Conservation (phyloP, 2,329 filamentous ascomycete genomes). For the Botrytis fabae region DNA sequence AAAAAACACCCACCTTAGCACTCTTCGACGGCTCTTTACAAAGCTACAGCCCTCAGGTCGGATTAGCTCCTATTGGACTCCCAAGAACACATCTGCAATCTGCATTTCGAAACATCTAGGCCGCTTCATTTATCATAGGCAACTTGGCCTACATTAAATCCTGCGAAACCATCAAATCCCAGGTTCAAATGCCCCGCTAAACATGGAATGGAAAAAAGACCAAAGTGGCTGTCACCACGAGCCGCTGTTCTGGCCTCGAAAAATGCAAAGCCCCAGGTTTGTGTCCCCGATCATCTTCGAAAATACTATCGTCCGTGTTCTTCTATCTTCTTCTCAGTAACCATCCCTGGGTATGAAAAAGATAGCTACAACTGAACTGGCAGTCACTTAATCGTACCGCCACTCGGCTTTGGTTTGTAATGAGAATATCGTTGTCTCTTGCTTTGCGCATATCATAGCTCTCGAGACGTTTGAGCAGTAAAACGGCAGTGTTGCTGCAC, state of each 20-base stretch:
- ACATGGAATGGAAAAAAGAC: background rate
- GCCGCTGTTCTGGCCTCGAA: background rate
- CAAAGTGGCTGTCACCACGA: background rate
- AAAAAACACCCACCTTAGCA: conserved; percentile 79
- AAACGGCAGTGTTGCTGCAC: background rate
- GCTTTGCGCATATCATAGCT: background rate
- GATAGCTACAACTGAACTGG: background rate
- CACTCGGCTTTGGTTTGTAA: background rate
- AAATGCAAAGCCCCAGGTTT: background rate
- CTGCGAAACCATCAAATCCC: background rate
- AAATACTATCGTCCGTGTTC: background rate
- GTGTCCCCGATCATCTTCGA: background rate
- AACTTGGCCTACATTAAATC: background rate
- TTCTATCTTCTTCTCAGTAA: too few species aligned
- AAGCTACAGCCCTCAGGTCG: conserved; percentile 71
- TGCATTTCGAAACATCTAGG: background rate
- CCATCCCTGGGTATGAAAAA: background rate
- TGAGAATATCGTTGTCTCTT: background rate
- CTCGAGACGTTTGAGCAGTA: background rate
- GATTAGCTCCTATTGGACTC: conserved; percentile 66
- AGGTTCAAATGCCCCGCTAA: background rate
- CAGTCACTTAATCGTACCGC: background rate
- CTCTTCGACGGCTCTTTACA: conserved; percentile 79
- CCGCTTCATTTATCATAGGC: background rate
- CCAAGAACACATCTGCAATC: conserved; percentile 63